Base-by-base conservation (phyloP, 169 alveolate species). In the Plasmodium blacklocki region DNA sequence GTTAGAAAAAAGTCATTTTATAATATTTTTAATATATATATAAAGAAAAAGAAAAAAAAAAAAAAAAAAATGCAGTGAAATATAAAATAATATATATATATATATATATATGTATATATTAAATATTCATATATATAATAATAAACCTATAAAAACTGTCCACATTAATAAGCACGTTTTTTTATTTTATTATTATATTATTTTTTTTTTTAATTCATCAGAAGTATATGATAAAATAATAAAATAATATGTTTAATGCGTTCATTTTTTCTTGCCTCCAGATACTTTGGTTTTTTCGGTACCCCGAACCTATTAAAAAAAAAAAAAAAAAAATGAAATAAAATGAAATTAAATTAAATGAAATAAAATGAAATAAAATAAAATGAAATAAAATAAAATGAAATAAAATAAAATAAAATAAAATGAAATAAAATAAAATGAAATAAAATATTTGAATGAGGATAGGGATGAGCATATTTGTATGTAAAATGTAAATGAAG, bases 221-320 rank as follows among this genome's bases (percentile, higher is more conserved):
- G 45, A 32, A 32, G 45, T 32, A 32, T 32, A 32, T 32, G 45
- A 32, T 32, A 14, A 56, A 56, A 56, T 56, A 56, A 56, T 52
- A 32, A 54, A 73, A 73, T 52, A 73, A 47, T 23, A 73, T 66
- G 5, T 1, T n/a, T 29, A 18, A 56, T 56, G 15, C 1, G 70
- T 70, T 86, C 60, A 86, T 66, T 86, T 86, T 63, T 93, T 93
- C 74, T 88, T 93, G 43, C 83, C 92, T 86, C 95, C 95, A 47
- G 94, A 88, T 19, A 93, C 92, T 58, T 93, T 93, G 54, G 95
- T 91, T 58, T 93, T 93, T 26, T 73, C 95, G 26, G 95, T 93
- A n/a, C 92, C 92, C 15, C 92, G 91, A 32, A 93, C 95, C 93
- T 93, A 74, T 64, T 59, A 59, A 18, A 59, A 49, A 59, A 60